These are phyloP conservation scores for Cylindrodendrum hubeiense DNA, from an alignment of 2,329 filamentous ascomycete genomes.

Conservation along the genomic window DNA sequence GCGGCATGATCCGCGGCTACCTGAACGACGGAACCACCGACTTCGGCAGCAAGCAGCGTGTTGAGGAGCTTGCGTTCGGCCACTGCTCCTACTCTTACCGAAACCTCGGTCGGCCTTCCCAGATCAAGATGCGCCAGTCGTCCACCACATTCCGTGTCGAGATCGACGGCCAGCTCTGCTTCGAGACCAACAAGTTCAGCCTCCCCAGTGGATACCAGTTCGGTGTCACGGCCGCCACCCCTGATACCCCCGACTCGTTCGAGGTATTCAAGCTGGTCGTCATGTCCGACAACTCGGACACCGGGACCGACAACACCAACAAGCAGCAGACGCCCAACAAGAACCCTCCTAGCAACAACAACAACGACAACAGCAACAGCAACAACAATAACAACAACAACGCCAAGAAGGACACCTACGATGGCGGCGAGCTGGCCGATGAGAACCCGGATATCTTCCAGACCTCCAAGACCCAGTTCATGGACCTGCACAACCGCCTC, in stretches of 20 bases:
- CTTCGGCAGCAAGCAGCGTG: slow-evolving; percentile 79
- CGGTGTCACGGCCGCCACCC: slow-evolving; percentile 88
- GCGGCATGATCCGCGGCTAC: slow-evolving; percentile 90
- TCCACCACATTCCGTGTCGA: slow-evolving; percentile 78
- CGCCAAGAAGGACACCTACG: slow-evolving; percentile 44
- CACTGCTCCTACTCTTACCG: slow-evolving; percentile 93
- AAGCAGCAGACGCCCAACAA: slow-evolving; percentile 46
- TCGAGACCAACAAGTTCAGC: slow-evolving; percentile 82
- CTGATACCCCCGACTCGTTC: slow-evolving; percentile 93
- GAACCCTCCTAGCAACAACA: slow-evolving; percentile 38
- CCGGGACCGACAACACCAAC: slow-evolving; percentile 42
- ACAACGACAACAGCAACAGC: slow-evolving; percentile 49
- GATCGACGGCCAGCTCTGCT: slow-evolving; percentile 85
- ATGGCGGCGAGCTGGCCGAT: slow-evolving; percentile 61
- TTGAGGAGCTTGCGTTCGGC: slow-evolving; percentile 91
- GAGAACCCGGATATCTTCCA: slow-evolving; percentile 60
- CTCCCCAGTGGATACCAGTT: slow-evolving; percentile 87
- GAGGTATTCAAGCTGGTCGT: slow-evolving; percentile 91
- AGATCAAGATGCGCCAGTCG: slow-evolving; percentile 79
- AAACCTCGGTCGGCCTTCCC: slow-evolving; percentile 87
- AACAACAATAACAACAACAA: slow-evolving; percentile 49
- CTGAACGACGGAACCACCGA: slow-evolving; percentile 90
- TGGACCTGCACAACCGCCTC: slow-evolving; percentile 86
- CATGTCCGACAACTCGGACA: slow-evolving; percentile 64
- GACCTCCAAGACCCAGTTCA: slow-evolving; percentile 75